Conservation (phyloP, 208 protist species). For the Balamuthia mandrillaris region DNA sequence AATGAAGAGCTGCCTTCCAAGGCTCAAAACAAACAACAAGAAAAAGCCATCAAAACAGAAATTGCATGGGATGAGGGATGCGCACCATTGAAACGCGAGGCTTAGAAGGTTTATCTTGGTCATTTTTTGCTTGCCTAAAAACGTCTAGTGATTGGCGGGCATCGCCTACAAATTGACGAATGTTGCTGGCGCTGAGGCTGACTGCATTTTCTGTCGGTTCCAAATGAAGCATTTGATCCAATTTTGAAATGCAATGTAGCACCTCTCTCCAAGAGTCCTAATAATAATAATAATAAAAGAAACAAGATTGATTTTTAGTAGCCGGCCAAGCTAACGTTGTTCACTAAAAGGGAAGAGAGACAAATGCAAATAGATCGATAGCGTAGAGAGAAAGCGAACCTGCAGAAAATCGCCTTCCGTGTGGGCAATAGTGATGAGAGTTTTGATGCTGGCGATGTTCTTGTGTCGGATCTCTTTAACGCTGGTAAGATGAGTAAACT, state of each 20-base stretch:
- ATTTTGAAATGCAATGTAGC: constrained; percentile 74
- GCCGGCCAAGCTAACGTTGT: not conserved
- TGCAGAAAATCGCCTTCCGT: constrained; percentile 74
- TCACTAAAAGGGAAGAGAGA: not conserved
- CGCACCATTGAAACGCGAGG: too few species aligned
- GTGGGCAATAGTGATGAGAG: constrained; percentile 71
- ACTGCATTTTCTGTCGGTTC: not conserved
- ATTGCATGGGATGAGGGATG: too few species aligned
- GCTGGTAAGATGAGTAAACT: constrained; percentile 71
- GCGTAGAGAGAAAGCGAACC: too few species aligned
- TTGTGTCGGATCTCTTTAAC: constrained; percentile 73
- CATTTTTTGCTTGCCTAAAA: too few species aligned
- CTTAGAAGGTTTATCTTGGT: too few species aligned
- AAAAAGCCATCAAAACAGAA: too few species aligned
- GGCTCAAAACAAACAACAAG: too few species aligned
- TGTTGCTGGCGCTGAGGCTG: too few species aligned
- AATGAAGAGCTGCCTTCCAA: too few species aligned
- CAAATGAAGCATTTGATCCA: constrained; percentile 73
- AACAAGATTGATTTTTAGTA: not conserved
- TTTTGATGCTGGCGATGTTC: constrained; percentile 79
- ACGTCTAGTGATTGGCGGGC: too few species aligned
- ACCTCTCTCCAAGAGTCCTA: constrained; percentile 46
- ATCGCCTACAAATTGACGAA: too few species aligned
- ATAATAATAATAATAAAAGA: not conserved
- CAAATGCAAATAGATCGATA: too few species aligned